A percentile compares a stretch with the other conserved stretches of the same genome.
phyloP scores from a whole-genome alignment of 2,329 filamentous ascomycete species.

The Rosellinia necatrix region DNA sequence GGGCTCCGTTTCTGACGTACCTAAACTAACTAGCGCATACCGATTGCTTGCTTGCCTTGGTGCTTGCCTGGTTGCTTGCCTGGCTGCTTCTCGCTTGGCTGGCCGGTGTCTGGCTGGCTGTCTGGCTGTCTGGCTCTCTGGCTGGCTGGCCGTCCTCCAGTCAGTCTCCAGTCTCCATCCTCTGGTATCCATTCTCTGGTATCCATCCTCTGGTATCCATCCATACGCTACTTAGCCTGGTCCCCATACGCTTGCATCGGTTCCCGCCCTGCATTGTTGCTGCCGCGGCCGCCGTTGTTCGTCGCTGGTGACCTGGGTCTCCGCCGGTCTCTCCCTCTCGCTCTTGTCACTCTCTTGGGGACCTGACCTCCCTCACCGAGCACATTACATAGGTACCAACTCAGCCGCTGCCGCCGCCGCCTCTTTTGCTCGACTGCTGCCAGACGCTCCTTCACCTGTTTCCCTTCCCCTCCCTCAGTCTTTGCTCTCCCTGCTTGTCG shows the following conservation, averaged over 20 bases:
- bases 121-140: too few species aligned
- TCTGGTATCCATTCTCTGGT: background rate
- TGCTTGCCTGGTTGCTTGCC: background rate
- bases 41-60: background rate
- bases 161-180: too few species aligned
- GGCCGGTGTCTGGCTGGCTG: too few species aligned
- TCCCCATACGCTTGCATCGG: slow-evolving; percentile 34
- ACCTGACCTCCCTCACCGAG: slow-evolving; percentile 17
- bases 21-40: too few species aligned
- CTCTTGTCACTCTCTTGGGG: slow-evolving; percentile 24
- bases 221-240: background rate
- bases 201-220: too few species aligned
- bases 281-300: slow-evolving; percentile 26
- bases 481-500: slow-evolving; percentile 5
- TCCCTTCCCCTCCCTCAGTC: slow-evolving; percentile 10
- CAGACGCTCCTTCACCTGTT: slow-evolving; percentile 14
- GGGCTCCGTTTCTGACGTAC: too few species aligned
- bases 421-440: slow-evolving; percentile 14
- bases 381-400: background rate
- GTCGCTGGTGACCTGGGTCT: slow-evolving; percentile 31
- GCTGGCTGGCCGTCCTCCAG: too few species aligned
- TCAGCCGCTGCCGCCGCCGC: slow-evolving; percentile 21
- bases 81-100: background rate
- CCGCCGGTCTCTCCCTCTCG: slow-evolving; percentile 31
- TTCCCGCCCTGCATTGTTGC: slow-evolving; percentile 32